Conservation (phyloP, 768 basidiomycete genomes). For the Phlebiopsis gigantea region DNA sequence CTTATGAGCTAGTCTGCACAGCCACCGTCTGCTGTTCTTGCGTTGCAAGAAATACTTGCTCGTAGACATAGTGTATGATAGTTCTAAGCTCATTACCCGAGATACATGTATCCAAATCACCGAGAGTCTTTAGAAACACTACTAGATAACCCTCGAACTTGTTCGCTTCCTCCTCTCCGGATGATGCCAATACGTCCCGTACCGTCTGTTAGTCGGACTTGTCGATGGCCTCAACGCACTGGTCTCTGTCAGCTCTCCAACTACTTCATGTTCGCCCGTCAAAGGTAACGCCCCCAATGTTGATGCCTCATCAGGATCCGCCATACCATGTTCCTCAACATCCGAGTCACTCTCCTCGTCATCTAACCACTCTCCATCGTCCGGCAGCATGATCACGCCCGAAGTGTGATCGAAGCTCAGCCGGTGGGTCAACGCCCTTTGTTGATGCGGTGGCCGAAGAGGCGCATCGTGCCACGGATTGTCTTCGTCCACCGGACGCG, state of each 20-base stretch:
- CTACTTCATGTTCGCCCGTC: conserved; percentile 12
- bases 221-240: conserved; percentile 9
- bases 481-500: conserved; percentile 8
- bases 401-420: conserved; percentile 83
- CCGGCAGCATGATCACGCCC: conserved; percentile 85
- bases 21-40: no score
- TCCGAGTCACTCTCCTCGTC: conserved; percentile 45
- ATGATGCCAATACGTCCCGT: conserved; percentile 83
- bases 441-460: conserved; percentile 17
- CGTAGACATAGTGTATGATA: neutral
- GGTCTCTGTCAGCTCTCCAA: conserved; percentile 8
- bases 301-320: conserved; percentile 23
- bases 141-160: neutral
- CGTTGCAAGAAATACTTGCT: no score
- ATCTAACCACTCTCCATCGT: conserved; percentile 58
- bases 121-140: neutral
- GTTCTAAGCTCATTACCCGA: neutral
- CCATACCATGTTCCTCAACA: conserved; percentile 26
- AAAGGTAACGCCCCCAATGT: conserved; percentile 14
- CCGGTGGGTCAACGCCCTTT: conserved; percentile 42
- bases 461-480: conserved; percentile 64
- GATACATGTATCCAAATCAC: neutral
- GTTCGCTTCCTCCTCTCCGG: conserved; percentile 56
- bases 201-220: conserved; percentile 38
- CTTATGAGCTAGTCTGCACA: no score